Evolutionary conservation across 2,329 filamentous ascomycete genomes (phyloP).

Genomic region (Aureobasidium sp.): DNA sequence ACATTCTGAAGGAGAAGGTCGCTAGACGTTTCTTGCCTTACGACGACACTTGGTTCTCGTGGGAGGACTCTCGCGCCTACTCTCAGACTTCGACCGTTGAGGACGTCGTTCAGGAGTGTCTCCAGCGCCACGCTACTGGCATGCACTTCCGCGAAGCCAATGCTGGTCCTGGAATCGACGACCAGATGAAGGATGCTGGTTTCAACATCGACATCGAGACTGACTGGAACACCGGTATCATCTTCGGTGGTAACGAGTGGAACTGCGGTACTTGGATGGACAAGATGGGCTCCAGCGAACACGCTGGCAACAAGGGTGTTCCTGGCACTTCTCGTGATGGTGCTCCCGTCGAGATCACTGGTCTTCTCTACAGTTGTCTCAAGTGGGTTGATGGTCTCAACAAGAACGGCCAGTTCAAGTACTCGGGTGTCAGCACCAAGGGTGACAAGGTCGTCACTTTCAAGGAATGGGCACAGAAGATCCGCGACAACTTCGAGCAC

Average conservation of each 20-base stretch:
- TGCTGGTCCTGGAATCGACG: slow-evolving; percentile 77
- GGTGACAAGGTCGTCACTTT: slow-evolving; percentile 53
- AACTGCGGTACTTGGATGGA: slow-evolving; percentile 99
- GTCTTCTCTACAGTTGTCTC: slow-evolving; percentile 85
- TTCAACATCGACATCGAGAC: slow-evolving; percentile 88
- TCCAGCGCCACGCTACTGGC: slow-evolving; percentile 84
- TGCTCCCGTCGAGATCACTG: slow-evolving; percentile 89
- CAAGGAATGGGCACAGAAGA: slow-evolving; percentile 65
- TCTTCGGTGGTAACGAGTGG: slow-evolving; percentile 86
- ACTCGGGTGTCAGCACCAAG: slow-evolving; percentile 55
- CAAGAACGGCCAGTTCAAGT: slow-evolving; percentile 59
- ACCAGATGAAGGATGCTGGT: slow-evolving; percentile 84
- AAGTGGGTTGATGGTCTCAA: slow-evolving; percentile 66
- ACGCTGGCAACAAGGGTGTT: slow-evolving; percentile 82
- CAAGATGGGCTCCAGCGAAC: slow-evolving; percentile 98
- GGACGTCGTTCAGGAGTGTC: slow-evolving; percentile 84
- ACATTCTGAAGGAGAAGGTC: slow-evolving; percentile 69
- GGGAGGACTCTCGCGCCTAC: slow-evolving; percentile 75
- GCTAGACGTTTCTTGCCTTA: slow-evolving; percentile 85
- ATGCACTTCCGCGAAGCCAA: slow-evolving; percentile 93
- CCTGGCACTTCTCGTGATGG: slow-evolving; percentile 96
- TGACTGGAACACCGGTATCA: slow-evolving; percentile 83
- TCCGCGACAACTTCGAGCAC: slow-evolving; percentile 82
- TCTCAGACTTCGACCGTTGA: slow-evolving; percentile 73
- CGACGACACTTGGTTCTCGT: slow-evolving; percentile 87